Percentiles rank a stretch among this genome's conserved stretches.
These are phyloP conservation scores for Alternaria sp. DNA, from an alignment of 2,329 filamentous ascomycete species.

Conservation along the genomic window DNA sequence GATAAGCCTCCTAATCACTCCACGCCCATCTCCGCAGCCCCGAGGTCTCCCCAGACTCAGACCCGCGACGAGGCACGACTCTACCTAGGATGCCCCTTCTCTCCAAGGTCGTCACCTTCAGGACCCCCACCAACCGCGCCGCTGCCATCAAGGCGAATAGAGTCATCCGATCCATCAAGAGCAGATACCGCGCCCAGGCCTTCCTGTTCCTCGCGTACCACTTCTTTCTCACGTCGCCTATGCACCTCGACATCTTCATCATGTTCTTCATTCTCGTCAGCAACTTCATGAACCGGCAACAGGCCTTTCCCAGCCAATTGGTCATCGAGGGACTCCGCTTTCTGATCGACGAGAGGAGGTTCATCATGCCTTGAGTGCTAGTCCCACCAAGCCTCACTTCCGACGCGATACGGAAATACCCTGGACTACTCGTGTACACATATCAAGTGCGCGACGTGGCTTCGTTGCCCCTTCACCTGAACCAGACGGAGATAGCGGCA, in stretches of 20 bases:
- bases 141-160: conserved; percentile 28
- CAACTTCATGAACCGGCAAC: conserved; percentile 45
- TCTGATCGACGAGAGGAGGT: conserved; percentile 35
- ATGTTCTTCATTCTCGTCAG: conserved; percentile 45
- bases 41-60: conserved; percentile 3
- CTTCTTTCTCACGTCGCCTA: conserved; percentile 41
- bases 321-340: conserved; percentile 35
- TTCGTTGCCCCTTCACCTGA: conserved; percentile 8
- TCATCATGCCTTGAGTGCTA: conserved; percentile 27
- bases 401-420: background rate
- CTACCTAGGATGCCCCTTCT: conserved; percentile 21
- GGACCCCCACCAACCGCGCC: conserved; percentile 18
- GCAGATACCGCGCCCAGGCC: conserved; percentile 39
- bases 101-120: conserved; percentile 23
- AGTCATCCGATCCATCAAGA: conserved; percentile 38
- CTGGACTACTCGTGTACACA: background rate
- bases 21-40: background rate
- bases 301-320: conserved; percentile 37
- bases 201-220: conserved; percentile 44
- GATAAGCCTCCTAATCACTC: conserved; percentile 14
- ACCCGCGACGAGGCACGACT: background rate
- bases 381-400: background rate
- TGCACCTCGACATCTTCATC: conserved; percentile 43
- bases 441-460: background rate
- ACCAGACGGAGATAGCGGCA: conserved; percentile 21